These are phyloP conservation scores for Alternaria dauci DNA, from an alignment of 2,329 filamentous ascomycete species.

Conservation along the genomic window DNA sequence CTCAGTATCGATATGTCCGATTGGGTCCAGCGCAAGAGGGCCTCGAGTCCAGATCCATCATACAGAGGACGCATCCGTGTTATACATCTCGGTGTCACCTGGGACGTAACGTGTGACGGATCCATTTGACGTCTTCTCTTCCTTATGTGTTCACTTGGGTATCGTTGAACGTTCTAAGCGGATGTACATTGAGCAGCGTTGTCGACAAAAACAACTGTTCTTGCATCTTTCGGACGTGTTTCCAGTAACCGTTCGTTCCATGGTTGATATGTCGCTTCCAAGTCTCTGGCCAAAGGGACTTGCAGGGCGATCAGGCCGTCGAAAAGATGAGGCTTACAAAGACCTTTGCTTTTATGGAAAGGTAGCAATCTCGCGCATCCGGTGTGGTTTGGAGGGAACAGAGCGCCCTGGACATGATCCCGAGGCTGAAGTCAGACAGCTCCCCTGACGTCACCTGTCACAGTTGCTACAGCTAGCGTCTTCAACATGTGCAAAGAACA, in stretches of 20 bases:
- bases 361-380: too few relatives aligned
- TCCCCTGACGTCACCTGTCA: background rate
- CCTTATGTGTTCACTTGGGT: background rate
- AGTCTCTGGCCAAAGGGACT: background rate
- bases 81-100: background rate
- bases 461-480: background rate
- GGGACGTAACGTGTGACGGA: background rate
- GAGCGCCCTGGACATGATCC: background rate
- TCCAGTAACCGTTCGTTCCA: background rate
- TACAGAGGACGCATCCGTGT: background rate
- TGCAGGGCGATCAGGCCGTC: background rate
- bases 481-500: background rate
- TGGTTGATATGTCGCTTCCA: background rate
- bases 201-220: background rate
- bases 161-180: background rate
- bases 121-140: background rate
- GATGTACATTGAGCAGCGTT: background rate
- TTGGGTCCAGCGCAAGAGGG: background rate
- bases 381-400: background rate
- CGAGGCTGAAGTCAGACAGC: background rate
- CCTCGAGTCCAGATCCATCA: background rate
- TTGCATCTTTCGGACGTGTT: background rate
- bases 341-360: background rate
- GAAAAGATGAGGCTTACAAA: background rate
- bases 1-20: conserved; percentile 5